Conservation (phyloP, 345 rosid species). For the Lepidium didymum region DNA sequence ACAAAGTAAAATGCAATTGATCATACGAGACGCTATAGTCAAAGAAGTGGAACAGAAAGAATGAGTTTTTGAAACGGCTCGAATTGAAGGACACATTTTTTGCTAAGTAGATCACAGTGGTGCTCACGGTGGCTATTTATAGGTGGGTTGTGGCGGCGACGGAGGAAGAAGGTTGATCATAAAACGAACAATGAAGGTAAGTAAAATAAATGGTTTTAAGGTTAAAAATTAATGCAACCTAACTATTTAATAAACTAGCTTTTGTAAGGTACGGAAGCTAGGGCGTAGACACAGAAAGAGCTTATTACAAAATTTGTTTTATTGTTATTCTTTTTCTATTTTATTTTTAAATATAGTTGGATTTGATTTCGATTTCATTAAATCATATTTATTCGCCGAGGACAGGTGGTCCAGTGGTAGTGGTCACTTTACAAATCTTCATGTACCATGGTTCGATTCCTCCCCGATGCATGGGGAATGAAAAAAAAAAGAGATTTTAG, state of each 20-base stretch:
- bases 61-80: conserved; percentile 26
- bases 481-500: too few relatives aligned
- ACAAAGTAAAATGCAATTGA: conserved; percentile 31
- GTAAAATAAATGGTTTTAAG: not conserved
- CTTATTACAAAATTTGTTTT: not conserved
- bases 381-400: too few relatives aligned
- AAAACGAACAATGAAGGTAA: not conserved
- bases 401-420: too few relatives aligned
- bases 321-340: too few relatives aligned
- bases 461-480: too few relatives aligned
- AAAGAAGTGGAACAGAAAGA: conserved; percentile 17
- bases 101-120: not conserved
- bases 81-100: conserved; percentile 35
- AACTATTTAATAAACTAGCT: not conserved
- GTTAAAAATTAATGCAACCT: not conserved
- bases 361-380: too few relatives aligned
- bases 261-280: conserved; percentile 8
- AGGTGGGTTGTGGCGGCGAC: conserved; percentile 1
- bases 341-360: too few relatives aligned
- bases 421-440: too few relatives aligned
- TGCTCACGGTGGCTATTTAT: conserved; percentile 11
- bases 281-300: not conserved
- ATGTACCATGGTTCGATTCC: too few relatives aligned
- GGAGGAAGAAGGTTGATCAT: conserved; percentile 2
- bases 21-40: conserved; percentile 12